Percentiles rank a stretch among this genome's conserved stretches.
Conservation (phyloP, 2,329 filamentous ascomycete genomes). For the Hyphodiscus sp. region DNA sequence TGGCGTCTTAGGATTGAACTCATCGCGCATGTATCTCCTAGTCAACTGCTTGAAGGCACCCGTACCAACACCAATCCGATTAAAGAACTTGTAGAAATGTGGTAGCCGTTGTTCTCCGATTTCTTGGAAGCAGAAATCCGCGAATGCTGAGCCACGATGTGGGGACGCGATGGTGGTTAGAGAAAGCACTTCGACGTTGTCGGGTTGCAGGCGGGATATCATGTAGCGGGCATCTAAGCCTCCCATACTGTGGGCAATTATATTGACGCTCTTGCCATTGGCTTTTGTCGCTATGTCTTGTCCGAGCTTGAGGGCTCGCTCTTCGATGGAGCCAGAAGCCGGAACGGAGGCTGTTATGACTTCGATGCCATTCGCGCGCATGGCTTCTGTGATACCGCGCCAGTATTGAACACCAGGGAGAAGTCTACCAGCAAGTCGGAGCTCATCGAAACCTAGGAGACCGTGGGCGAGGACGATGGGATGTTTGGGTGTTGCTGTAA, state of each 20-base stretch:
- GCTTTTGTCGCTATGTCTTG: constrained; percentile 44
- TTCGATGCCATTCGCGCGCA: constrained; percentile 44
- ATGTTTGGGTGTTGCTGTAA: constrained; percentile 44
- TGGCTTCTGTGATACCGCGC: constrained; percentile 55
- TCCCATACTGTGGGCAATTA: constrained; percentile 66
- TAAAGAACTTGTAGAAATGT: constrained; percentile 47
- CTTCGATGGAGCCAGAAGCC: constrained; percentile 53
- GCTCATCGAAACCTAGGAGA: constrained; percentile 55
- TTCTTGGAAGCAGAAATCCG: constrained; percentile 45
- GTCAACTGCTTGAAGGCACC: constrained; percentile 57
- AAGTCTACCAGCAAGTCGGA: constrained; percentile 41
- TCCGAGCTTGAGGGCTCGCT: constrained; percentile 51
- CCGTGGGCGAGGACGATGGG: constrained; percentile 62
- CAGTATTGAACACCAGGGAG: constrained; percentile 57
- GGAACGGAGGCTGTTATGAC: constrained; percentile 58
- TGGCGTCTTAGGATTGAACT: constrained; percentile 52
- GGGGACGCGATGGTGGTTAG: constrained; percentile 34
- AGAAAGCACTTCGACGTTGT: constrained; percentile 37
- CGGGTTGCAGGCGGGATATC: constrained; percentile 49
- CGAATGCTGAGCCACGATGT: constrained; percentile 38
- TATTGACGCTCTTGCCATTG: constrained; percentile 58
- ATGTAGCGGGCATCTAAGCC: constrained; percentile 60
- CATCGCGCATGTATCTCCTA: constrained; percentile 47
- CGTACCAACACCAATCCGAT: constrained; percentile 48
- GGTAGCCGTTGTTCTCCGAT: constrained; percentile 43